Evolutionary conservation across 2,329 filamentous ascomycete species (phyloP), one percentile per base, ranked within the genome.

Genomic region (Alternaria alternata): DNA sequence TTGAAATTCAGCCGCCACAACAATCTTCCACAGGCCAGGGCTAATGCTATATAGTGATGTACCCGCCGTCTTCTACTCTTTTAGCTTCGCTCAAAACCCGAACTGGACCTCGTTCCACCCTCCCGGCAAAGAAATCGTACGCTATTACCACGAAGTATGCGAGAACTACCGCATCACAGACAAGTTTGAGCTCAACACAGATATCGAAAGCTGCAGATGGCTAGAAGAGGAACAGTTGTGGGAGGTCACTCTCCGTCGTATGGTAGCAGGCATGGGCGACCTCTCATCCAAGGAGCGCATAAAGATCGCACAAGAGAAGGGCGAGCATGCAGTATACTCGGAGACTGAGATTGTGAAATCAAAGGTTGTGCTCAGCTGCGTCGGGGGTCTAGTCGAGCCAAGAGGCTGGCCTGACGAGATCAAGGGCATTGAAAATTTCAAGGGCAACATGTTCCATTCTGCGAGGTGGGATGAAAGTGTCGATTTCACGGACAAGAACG

Each of bases 101-200:
- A 71, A 80, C 43, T 87, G 85, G 85, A 81, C 81, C 2, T 79
- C 78, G 1, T 73, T 85, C 26, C 79, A 82, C 60, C 83, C 85
- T 0, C 72, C 80, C 0, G 84, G 84, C 3, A 72, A 69, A 11
- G 85, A 87, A 64, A 82, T 87, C 34, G 78, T 82, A 14, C 76
- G 79, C 42, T 87, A 87, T 67, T 77, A 86, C 26, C 78, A 84
- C 39, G 79, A 82, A 53, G 84, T 86, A n/a, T 86, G 84, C 70
- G 79, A 81, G 52, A 78, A 82, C 49, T 86, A 82, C 68, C 66
- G 81, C 41, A 82, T 87, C 38, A 79, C 83, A 14, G 85, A 87
- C 69, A 88, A 88, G 65, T 84, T 88, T 44, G 83, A 87, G 61
- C 77, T 85, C 55, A 85, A 87, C 62, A 87, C 85, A 2, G 84